Percentiles rank a stretch among this genome's conserved stretches.
Conservation (phyloP, 2,329 filamentous ascomycete genomes). For the Fusarium tuaranense region DNA sequence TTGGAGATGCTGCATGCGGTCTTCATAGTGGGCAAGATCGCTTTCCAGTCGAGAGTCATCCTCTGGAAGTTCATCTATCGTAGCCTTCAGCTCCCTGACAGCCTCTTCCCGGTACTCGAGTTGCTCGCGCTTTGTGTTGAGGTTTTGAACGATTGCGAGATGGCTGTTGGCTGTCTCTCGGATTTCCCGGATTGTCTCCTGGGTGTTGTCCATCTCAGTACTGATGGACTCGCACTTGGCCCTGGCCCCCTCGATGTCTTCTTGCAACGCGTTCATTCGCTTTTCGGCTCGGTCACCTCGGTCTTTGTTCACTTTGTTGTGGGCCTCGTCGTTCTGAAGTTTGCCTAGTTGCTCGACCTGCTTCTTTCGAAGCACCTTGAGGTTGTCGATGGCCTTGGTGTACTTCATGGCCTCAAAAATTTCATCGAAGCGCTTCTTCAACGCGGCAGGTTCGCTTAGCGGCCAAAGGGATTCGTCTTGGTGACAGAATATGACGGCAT, state of each 20-base stretch:
- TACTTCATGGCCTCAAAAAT: constrained; percentile 98
- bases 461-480: constrained; percentile 99
- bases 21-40: constrained; percentile 81
- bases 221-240: constrained; percentile 69
- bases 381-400: constrained; percentile 95
- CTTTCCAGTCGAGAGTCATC: constrained; percentile 80
- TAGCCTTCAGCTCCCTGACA: constrained; percentile 75
- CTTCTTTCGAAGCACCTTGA: constrained; percentile 87
- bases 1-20: constrained; percentile 74
- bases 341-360: constrained; percentile 80
- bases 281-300: constrained; percentile 80
- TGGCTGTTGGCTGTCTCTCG: constrained; percentile 80
- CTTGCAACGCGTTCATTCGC: constrained; percentile 71
- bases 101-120: constrained; percentile 77
- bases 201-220: constrained; percentile 70
- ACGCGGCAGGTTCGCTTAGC: constrained; percentile 83
- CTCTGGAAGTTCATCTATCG: constrained; percentile 82
- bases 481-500: constrained; percentile 98
- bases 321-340: constrained; percentile 79
- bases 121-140: constrained; percentile 82
- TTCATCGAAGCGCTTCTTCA: constrained; percentile 97
- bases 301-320: constrained; percentile 87
- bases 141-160: constrained; percentile 77
- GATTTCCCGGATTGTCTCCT: constrained; percentile 70
- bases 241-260: constrained; percentile 72